Conservation (phyloP, 2,329 filamentous ascomycete species). For the Sclerotinia nivalis region DNA sequence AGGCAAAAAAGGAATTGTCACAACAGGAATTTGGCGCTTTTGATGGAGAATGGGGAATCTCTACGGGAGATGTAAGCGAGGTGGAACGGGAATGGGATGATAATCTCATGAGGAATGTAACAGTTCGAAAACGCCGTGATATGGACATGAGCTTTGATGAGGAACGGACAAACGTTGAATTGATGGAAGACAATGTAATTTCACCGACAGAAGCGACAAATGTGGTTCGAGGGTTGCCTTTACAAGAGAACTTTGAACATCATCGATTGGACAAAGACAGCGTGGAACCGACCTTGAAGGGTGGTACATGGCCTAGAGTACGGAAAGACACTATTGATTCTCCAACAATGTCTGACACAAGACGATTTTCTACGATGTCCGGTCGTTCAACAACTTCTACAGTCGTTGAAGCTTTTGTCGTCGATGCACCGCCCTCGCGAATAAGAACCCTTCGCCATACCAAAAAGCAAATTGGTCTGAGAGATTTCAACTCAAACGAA, state of each 20-base stretch:
- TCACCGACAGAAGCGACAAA: conserved; percentile 56
- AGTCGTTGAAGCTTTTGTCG: conserved; percentile 58
- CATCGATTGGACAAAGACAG: conserved; percentile 33
- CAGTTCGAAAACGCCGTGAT: conserved; percentile 48
- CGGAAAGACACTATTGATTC: conserved; percentile 30
- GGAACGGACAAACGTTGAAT: conserved; percentile 44
- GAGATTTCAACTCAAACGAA: conserved; percentile 47
- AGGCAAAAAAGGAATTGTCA: conserved; percentile 40
- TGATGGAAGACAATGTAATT: conserved; percentile 51
- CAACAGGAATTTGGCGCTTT: conserved; percentile 55
- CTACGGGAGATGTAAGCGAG: conserved; percentile 44
- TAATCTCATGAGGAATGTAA: conserved; percentile 55
- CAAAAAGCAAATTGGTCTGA: conserved; percentile 54
- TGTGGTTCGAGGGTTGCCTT: conserved; percentile 38
- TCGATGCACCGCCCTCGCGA: conserved; percentile 51
- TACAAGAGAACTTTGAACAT: conserved; percentile 36
- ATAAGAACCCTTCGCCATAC: conserved; percentile 62
- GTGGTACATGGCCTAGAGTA: conserved; percentile 26
- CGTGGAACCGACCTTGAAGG: not conserved
- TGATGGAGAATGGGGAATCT: conserved; percentile 59
- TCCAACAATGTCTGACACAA: conserved; percentile 43
- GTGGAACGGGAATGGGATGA: conserved; percentile 58
- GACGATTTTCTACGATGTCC: conserved; percentile 56
- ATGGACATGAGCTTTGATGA: conserved; percentile 30
- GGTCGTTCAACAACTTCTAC: conserved; percentile 56